Evolutionary conservation across 768 basidiomycete genomes (phyloP).

Genomic region (Leccinum truebloodii): DNA sequence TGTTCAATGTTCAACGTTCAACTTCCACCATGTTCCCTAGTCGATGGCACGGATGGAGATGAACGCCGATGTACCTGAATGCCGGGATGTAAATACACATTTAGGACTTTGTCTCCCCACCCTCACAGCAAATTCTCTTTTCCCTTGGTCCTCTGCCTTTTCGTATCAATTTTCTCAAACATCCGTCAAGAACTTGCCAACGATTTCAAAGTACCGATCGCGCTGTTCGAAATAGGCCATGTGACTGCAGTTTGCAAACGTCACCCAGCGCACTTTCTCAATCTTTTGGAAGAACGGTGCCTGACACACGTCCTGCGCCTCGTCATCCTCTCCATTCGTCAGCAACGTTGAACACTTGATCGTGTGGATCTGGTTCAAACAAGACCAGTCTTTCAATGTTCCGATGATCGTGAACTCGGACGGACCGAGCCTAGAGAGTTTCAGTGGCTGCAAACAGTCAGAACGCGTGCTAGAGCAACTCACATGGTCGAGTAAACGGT

Average conservation of each 20-base stretch:
- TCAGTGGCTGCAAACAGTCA: background rate
- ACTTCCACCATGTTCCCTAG: background rate
- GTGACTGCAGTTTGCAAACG: slow-evolving; percentile 28
- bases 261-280: slow-evolving; percentile 37
- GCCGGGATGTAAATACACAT: background rate
- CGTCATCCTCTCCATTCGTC: slow-evolving; percentile 40
- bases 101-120: background rate
- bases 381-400: slow-evolving; percentile 47
- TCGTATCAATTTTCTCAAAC: background rate
- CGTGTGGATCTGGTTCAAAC: slow-evolving; percentile 43
- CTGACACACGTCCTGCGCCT: slow-evolving; percentile 37
- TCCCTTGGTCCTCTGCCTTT: background rate
- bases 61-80: background rate
- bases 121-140: background rate
- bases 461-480: slow-evolving; percentile 6
- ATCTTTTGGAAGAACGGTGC: slow-evolving; percentile 36
- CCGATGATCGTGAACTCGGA: slow-evolving; percentile 43
- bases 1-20: background rate
- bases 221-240: slow-evolving; percentile 18
- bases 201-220: slow-evolving; percentile 21
- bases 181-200: slow-evolving; percentile 16
- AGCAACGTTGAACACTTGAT: slow-evolving; percentile 42
- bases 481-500: slow-evolving; percentile 39
- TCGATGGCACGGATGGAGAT: background rate
- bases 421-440: slow-evolving; percentile 17